Evolutionary conservation across 1,139 yeast genomes (phyloP), one percentile per base, ranked within the genome.

Genomic region (Geotrichum candidum): DNA sequence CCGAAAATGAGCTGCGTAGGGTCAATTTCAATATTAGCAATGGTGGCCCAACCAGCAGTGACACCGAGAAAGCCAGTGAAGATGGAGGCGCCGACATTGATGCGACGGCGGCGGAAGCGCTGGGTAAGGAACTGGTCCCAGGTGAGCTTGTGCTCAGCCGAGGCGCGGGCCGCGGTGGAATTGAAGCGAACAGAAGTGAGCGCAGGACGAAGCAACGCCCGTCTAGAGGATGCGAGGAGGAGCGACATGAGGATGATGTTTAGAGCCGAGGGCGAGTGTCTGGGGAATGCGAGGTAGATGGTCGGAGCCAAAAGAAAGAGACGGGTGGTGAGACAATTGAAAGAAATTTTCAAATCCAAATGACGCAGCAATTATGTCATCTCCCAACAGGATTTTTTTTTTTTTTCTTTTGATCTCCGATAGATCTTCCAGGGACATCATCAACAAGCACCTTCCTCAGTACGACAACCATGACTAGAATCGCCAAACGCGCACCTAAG

Each of bases 1-100:
- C 99, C 97, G 73, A 88, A 82, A 54, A 91, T 82, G 64, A 84
- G 83, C 71, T 88, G 87, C 59, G 96, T 90, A 50, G 91, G 87
- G 72, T 90, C 96, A 64, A 94, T 83, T 69, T 88, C 92, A 66
- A 88, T 79, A 70, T 88, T 88, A 50, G 96, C 87, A 64, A 92
- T 79, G 70, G 85, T 86, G 1, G 83, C 83, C 83, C 94, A 88
- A 2, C 97, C 88, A 3, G 81, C 72, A n/a, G 81, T 78, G 31
- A 90, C 84, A 2, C 96, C 94, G 3, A 81, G 70, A 18, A 87
- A 61, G 0, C 95, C 88, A 1, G 96, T 85, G 62, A 85, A 72
- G 1, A 82, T 75, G 0, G 97, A 89, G 5, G 91, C 81, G 2
- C 80, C 82, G 11, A 84, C 75, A 72, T 91, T 90, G 66, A 89